Base-by-base conservation (phyloP, 805 yeast species). In the Ogataea pini region DNA sequence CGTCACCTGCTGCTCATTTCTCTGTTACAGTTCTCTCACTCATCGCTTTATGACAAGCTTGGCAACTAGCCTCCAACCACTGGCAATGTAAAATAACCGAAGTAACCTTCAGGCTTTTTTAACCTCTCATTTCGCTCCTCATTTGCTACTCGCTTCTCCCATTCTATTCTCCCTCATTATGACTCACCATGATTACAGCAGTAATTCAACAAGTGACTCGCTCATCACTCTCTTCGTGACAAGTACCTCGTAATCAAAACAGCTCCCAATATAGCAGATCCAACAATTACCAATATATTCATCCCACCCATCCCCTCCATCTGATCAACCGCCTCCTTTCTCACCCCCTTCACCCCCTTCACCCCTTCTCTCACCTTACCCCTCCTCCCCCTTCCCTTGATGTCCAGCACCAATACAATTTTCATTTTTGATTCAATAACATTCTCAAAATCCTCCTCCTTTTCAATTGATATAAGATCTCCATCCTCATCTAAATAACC, bases 401-500 rank as follows among this genome's bases (percentile, higher is more conserved):
- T 50, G 4, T 52, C 56, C 36, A 62, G 40, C 1, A 56, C 48
- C 19, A 62, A 36, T 14, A 51, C 42, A 20, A 44, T 45, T 13
- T 46, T 45, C 18, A 43, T 28, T 14, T 50, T 37, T 2, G 49
- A 46, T 31, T 59, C 59, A 4, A 61, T 19, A 8, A 61, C 62
- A 38, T 55, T 52, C 29, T 61, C 60, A 43, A 73, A 52, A 50
- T 72, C 76, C 18, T 61, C 65, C 36, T 65, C 69, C 42, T 62
- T 66, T 7, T 58, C 63, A 9, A 73, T 58, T 1, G 62, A 42
- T 4, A 72, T 59, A 46, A 63, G 42, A 49, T 73, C 75, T 2
- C 62, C 64, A 22, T 70, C 76, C 27, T 69, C 71, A 44, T 73
- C 77, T 13, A 63, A 54, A 47, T 72, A 73, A 27, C 71, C 64